A percentile compares a stretch with the other conserved stretches of the same genome.
Conservation (phyloP, 148 eudicot genomes). For the Agrostemma githago region DNA sequence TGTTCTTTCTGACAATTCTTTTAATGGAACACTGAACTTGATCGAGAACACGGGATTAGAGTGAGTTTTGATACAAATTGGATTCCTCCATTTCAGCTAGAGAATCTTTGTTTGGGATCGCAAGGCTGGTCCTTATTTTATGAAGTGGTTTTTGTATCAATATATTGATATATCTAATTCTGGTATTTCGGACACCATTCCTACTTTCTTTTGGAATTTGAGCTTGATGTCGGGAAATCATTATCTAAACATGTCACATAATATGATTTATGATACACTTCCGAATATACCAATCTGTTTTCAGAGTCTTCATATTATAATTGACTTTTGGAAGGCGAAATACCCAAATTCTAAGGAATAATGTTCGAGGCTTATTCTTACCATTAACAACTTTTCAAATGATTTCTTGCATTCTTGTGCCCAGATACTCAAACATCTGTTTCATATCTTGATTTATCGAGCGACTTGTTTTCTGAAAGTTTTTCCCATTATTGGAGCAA, state of each 20-base stretch:
- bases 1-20: conserved; percentile 23
- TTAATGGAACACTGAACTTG: conserved; percentile 26
- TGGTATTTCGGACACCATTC: neutral
- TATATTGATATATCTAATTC: conserved; percentile 9
- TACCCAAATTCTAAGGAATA: too few relatives aligned
- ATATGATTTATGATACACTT: too few relatives aligned
- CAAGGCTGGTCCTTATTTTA: conserved; percentile 24
- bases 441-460: conserved; percentile 12
- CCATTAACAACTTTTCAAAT: too few relatives aligned
- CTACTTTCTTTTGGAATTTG: neutral
- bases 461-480: conserved; percentile 11
- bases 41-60: conserved; percentile 19
- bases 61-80: conserved; percentile 15
- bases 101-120: neutral
- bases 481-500: conserved; percentile 20
- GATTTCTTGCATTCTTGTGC: too few relatives aligned
- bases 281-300: too few relatives aligned
- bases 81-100: conserved; percentile 20
- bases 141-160: conserved; percentile 19
- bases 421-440: neutral
- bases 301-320: too few relatives aligned
- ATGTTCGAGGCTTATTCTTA: too few relatives aligned
- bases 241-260: neutral
- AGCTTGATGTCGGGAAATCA: neutral
- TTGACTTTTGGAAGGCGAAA: too few relatives aligned